These are phyloP conservation scores for Talinum fruticosum DNA, from an alignment of 148 eudicot genomes.

Conservation along the genomic window DNA sequence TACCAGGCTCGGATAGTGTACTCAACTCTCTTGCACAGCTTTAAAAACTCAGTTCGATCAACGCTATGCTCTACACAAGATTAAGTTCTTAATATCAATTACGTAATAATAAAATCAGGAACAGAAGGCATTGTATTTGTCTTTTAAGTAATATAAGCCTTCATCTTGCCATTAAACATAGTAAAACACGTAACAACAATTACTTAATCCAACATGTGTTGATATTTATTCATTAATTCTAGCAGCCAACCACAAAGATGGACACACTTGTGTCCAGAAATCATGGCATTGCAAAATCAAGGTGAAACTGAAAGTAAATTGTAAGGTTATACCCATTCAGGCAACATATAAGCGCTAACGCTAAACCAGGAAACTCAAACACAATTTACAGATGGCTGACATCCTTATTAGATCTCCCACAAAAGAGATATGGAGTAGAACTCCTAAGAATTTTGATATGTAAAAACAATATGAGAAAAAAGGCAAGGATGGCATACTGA, in stretches of 20 bases:
- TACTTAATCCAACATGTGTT: not conserved
- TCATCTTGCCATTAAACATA: not conserved
- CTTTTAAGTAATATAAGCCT: not conserved
- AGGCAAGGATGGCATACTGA: not conserved
- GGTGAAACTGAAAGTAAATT: not conserved
- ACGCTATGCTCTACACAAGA: conserved; percentile 53
- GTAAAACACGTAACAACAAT: not conserved
- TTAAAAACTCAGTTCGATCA: conserved; percentile 73
- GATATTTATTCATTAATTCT: not conserved
- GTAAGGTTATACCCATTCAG: no score
- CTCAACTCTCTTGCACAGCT: conserved; percentile 85
- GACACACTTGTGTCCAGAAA: no score
- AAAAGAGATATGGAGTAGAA: not conserved
- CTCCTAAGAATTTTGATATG: not conserved
- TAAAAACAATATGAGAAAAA: no score
- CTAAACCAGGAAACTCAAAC: no score
- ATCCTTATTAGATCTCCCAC: not conserved
- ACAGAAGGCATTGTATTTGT: not conserved
- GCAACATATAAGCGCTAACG: no score
- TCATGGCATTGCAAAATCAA: not conserved
- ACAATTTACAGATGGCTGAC: no score
- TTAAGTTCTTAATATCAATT: not conserved
- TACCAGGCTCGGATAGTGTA: conserved; percentile 94
- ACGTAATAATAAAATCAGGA: not conserved
- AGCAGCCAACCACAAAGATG: not conserved